Conservation (phyloP, 106 monocot genomes). For the Dioscorea zingiberensis region DNA sequence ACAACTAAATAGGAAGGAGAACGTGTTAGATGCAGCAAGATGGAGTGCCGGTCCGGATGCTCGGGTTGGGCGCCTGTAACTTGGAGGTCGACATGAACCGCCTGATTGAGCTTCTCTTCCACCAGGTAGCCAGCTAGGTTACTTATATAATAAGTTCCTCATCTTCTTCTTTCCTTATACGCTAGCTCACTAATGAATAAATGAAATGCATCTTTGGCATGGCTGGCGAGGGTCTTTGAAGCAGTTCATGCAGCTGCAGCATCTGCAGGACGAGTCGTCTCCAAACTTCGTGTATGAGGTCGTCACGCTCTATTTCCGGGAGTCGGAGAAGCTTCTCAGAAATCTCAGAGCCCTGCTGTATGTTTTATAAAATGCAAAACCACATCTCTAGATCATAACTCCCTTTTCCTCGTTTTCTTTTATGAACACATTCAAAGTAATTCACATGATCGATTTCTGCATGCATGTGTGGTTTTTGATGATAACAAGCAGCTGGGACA, state of each 20-base stretch:
- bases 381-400: no score
- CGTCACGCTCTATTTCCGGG: constrained; percentile 36
- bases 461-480: not conserved
- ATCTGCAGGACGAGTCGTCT: constrained; percentile 37
- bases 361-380: no score
- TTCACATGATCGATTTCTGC: not conserved
- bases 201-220: no score
- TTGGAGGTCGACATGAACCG: constrained; percentile 31
- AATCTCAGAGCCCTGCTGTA: constrained; percentile 30
- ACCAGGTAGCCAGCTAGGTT: no score
- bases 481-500: constrained; percentile 12
- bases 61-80: constrained; percentile 22
- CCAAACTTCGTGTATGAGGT: constrained; percentile 41
- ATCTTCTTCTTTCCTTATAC: not conserved
- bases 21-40: constrained; percentile 13
- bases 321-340: constrained; percentile 34
- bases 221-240: constrained; percentile 29
- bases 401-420: not conserved
- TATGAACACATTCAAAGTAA: no score
- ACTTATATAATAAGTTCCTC: no score
- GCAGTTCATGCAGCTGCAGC: constrained; percentile 41
- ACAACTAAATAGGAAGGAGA: not conserved
- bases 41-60: constrained; percentile 53
- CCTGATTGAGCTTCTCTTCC: constrained; percentile 24
- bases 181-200: no score